Base-by-base conservation (phyloP, 768 basidiomycete species). In the Kwoniella sp. region DNA sequence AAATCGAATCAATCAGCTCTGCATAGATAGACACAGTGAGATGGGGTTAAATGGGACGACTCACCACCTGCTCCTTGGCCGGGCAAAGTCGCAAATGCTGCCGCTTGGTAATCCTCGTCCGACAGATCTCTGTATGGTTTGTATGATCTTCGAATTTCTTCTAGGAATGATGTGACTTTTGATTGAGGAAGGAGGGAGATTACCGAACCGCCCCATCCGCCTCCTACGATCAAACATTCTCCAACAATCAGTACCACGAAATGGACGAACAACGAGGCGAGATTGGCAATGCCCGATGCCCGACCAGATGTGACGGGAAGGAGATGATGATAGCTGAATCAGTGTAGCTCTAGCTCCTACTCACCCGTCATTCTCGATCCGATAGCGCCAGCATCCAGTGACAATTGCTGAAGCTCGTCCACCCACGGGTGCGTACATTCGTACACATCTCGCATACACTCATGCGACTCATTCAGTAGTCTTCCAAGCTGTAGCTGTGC, bases 121-220 rank as follows among this genome's bases (percentile, higher is more conserved):
- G 33, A 33, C 33, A 33, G 13, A 5, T 13, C 33, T 33, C 33
- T 33, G 33, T 33, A 33, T 33, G 33, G 33, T 6, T 13, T 33
- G 33, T 33, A 33, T 5, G 33, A 6, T 6, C 7, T 33, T 33
- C 33, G 33, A 13, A 33, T 33, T 13, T 33, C 7, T 33, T 33
- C 33, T 6, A 33, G 33, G 13, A 33, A 33, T 33, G 33, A 33
- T 33, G 33, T 5, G 33, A 48, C 85, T 71, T n/a, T 81, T 78
- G 72, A 89, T 87, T 33, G 33, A 8, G 85, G 83, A 17, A 93
- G 88, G 21, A 93, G 84, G 7, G 89, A 91, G 22, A 93, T 88
- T 0, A 89, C 89, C 71, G 91, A 92, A 7, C 92, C 92, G 44
- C 92, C 92, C 91, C 91, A 95, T 4, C 91, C 91, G 0, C 91